Evolutionary conservation across 2,329 filamentous ascomycete genomes (phyloP).

Genomic region (Aureobasidium mangrovei): DNA sequence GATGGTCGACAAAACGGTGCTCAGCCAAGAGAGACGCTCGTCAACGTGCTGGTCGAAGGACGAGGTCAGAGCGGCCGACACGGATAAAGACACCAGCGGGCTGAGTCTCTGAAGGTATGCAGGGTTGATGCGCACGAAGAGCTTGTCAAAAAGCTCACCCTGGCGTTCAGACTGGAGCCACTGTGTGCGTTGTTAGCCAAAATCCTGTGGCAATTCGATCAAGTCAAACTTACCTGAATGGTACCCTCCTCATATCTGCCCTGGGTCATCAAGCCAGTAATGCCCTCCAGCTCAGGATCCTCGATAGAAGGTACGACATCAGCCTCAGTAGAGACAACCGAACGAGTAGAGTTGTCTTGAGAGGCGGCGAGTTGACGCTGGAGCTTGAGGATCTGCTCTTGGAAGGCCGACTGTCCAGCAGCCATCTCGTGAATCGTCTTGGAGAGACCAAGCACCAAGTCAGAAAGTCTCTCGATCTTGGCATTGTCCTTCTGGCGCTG

Average conservation of each 20-base stretch:
- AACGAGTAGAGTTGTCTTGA: slow-evolving; percentile 15
- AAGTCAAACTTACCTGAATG: slow-evolving; percentile 22
- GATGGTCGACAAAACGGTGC: slow-evolving; percentile 45
- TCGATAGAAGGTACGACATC: slow-evolving; percentile 36
- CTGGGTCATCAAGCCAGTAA: slow-evolving; percentile 54
- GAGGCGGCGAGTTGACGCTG: slow-evolving; percentile 36
- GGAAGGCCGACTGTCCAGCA: slow-evolving; percentile 57
- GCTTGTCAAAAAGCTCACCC: slow-evolving; percentile 51
- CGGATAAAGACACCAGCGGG: slow-evolving; percentile 51
- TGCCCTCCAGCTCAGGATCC: slow-evolving; percentile 51
- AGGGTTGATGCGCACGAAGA: slow-evolving; percentile 51
- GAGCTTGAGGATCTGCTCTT: slow-evolving; percentile 43
- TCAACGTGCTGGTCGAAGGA: slow-evolving; percentile 44
- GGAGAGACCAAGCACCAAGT: slow-evolving; percentile 56
- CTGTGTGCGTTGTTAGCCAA: slow-evolving; percentile 21
- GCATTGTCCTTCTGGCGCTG: slow-evolving; percentile 46
- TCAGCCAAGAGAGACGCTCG: slow-evolving; percentile 52
- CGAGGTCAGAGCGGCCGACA: slow-evolving; percentile 53
- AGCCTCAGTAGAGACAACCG: slow-evolving; percentile 19
- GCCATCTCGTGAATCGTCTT: slow-evolving; percentile 64
- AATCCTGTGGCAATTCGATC: slow-evolving; percentile 14
- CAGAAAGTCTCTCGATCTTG: slow-evolving; percentile 66
- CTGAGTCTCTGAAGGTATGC: slow-evolving; percentile 47
- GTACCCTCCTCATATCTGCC: slow-evolving; percentile 38
- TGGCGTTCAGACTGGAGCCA: slow-evolving; percentile 56